Percentiles rank a stretch among this genome's conserved stretches.
These are phyloP conservation scores for Triticum timopheevii DNA, from an alignment of 176 grass and related monocot species.

Conservation along the genomic window DNA sequence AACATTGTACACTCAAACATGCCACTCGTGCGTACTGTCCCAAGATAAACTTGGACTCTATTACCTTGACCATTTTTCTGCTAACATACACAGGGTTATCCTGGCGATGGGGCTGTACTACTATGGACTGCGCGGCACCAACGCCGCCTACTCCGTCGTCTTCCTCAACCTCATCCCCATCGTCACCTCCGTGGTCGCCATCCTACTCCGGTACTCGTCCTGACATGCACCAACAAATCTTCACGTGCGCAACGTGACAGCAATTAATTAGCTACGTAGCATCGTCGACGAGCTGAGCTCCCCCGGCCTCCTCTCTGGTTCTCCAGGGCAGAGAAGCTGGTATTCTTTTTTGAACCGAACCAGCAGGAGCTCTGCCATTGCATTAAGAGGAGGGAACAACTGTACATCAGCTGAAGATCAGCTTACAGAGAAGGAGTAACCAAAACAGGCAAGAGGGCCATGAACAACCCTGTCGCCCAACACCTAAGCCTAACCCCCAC, in stretches of 20 bases:
- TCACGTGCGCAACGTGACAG: neutral
- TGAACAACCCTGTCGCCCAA: no score
- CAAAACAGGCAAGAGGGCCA: no score
- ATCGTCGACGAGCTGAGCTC: neutral
- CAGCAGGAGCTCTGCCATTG: no score
- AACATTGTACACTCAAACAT: no score
- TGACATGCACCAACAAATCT: neutral
- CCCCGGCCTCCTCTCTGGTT: neutral
- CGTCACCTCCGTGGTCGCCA: constrained; percentile 46
- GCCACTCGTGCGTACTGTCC: no score
- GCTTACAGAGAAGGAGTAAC: no score
- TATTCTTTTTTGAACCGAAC: neutral
- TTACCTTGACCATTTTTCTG: no score
- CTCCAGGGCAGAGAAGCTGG: constrained; percentile 43
- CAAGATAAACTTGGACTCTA: no score
- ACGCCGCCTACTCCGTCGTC: constrained; percentile 27
- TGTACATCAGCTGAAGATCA: no score
- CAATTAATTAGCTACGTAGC: no score
- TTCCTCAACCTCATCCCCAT: constrained; percentile 54
- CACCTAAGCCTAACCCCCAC: no score
- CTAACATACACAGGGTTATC: constrained; percentile 17
- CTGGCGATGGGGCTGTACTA: constrained; percentile 48
- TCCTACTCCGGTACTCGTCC: constrained; percentile 19
- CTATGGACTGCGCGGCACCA: constrained; percentile 35
- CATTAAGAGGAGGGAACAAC: no score